phyloP scores from a whole-genome alignment of 257 asterid genomes.

The Solanum corneliomulleri region DNA sequence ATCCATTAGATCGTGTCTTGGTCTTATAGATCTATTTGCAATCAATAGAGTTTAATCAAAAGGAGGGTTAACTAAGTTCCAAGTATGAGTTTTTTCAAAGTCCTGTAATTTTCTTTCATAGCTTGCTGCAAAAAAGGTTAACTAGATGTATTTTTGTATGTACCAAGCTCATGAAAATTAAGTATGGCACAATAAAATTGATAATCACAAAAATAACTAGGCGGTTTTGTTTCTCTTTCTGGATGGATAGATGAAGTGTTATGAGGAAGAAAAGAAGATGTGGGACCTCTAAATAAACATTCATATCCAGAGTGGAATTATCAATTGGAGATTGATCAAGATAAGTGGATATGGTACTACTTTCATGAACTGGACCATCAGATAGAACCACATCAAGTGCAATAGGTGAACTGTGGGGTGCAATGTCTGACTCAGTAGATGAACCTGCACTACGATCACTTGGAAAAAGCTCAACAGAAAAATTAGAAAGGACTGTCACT shows the following conservation, averaged over 20 bases:
- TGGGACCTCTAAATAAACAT: no score
- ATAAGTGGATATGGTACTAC: background rate
- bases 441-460: background rate
- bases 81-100: background rate
- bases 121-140: background rate
- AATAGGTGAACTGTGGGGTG: background rate
- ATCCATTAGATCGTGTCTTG: background rate
- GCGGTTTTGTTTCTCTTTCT: background rate
- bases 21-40: no score
- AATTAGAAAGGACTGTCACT: no score
- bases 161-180: background rate
- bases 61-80: background rate
- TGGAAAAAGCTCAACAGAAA: background rate
- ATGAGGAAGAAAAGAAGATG: no score
- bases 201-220: background rate
- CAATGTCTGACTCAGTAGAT: background rate
- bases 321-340: background rate
- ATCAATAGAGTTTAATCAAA: background rate
- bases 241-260: no score
- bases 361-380: background rate
- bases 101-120: background rate
- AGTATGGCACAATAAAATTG: background rate
- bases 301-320: no score
- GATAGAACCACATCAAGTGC: background rate
- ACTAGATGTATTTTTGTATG: background rate